A percentile compares a stretch with the other conserved stretches of the same genome.
phyloP scores from a whole-genome alignment of 1,284 basidiomycete genomes.

The Apiotrichum porosum region DNA sequence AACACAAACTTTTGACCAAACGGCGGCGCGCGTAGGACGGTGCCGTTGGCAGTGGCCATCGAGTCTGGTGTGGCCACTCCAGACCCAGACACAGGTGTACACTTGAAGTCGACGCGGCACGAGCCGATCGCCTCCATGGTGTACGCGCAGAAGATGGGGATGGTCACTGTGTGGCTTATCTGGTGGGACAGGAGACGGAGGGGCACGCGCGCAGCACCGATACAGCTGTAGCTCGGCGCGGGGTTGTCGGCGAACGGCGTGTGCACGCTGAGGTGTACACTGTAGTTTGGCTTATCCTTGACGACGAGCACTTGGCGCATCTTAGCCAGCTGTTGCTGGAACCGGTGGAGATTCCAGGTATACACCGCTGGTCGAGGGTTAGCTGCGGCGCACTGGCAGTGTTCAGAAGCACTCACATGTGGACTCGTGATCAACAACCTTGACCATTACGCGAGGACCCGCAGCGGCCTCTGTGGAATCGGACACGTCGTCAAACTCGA shows the following conservation, averaged over 20 bases:
- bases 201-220: slow-evolving; percentile 79
- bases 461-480: slow-evolving; percentile 63
- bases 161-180: slow-evolving; percentile 65
- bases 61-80: slow-evolving; percentile 37
- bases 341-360: slow-evolving; percentile 81
- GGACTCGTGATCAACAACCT: slow-evolving; percentile 81
- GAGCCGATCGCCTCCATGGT: slow-evolving; percentile 90
- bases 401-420: slow-evolving; percentile 47
- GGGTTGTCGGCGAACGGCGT: slow-evolving; percentile 87
- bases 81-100: slow-evolving; percentile 11
- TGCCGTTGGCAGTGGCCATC: slow-evolving; percentile 1
- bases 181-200: slow-evolving; percentile 73
- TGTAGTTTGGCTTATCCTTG: slow-evolving; percentile 85
- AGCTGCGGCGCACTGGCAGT: slow-evolving; percentile 1
- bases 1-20: slow-evolving; percentile 74
- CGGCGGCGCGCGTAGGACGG: slow-evolving; percentile 44
- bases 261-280: slow-evolving; percentile 85
- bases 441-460: slow-evolving; percentile 82
- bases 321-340: slow-evolving; percentile 80
- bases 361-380: slow-evolving; percentile 60
- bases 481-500: slow-evolving; percentile 88
- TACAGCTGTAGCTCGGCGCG: slow-evolving; percentile 80
- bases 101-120: slow-evolving; percentile 62
- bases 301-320: slow-evolving; percentile 94
- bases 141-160: slow-evolving; percentile 86